phyloP scores from a whole-genome alignment of 768 basidiomycete genomes.

The Boletales sp. region DNA sequence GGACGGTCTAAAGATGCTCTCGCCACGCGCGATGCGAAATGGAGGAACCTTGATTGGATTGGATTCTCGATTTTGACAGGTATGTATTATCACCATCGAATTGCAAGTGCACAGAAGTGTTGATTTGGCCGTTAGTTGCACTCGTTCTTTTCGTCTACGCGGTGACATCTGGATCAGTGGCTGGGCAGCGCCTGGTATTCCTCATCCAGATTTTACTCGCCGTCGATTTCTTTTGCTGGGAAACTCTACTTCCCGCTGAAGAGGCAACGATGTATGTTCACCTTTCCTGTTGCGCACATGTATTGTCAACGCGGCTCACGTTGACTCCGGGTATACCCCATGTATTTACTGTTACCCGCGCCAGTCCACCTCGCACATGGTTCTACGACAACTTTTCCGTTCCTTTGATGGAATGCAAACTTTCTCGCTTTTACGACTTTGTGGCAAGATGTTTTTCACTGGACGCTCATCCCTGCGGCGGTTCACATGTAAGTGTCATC shows the following conservation, averaged over 20 bases:
- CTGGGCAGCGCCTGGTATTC: slow-evolving; percentile 46
- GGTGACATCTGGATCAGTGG: slow-evolving; percentile 45
- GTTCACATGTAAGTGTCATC: slow-evolving; percentile 34
- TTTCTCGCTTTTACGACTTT: slow-evolving; percentile 34
- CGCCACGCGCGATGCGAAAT: slow-evolving; percentile 10
- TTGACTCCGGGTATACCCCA: no score
- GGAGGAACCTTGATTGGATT: slow-evolving; percentile 34
- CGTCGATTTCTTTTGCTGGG: slow-evolving; percentile 49
- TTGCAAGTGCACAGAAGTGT: neutral
- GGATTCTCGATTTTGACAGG: slow-evolving; percentile 40
- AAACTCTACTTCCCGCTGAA: slow-evolving; percentile 37
- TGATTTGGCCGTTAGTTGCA: slow-evolving; percentile 23
- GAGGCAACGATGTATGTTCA: slow-evolving; percentile 40
- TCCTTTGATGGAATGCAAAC: slow-evolving; percentile 39
- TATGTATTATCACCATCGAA: slow-evolving; percentile 4
- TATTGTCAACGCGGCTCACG: no score
- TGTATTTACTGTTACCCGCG: neutral
- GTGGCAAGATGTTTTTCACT: slow-evolving; percentile 41
- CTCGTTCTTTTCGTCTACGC: slow-evolving; percentile 41
- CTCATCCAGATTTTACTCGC: slow-evolving; percentile 41
- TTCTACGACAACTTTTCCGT: slow-evolving; percentile 40
- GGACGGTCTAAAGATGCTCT: neutral
- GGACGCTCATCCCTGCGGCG: slow-evolving; percentile 38
- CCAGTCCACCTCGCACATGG: slow-evolving; percentile 43
- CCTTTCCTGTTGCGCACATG: no score